Evolutionary conservation across 371 early-diverging fungal species (phyloP).

Genomic region (Chytridium lagenaria): DNA sequence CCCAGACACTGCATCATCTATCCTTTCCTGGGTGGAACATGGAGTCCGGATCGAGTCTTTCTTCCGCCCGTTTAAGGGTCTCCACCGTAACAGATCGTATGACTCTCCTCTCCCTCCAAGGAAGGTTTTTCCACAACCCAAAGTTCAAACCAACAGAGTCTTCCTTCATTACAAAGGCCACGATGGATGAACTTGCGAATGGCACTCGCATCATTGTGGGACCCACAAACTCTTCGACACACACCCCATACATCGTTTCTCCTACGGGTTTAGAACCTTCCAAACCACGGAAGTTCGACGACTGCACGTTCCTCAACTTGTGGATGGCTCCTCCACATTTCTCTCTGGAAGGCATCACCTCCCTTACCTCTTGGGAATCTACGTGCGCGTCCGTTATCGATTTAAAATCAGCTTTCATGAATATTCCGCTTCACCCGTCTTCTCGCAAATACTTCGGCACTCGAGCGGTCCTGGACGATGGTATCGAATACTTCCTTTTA

Average conservation of each 20-base stretch:
- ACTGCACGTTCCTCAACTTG: not conserved
- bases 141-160: not conserved
- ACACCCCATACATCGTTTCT: not conserved
- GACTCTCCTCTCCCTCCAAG: too few relatives aligned
- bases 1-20: not conserved
- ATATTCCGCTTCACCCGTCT: constrained; percentile 7
- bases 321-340: not conserved
- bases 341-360: not conserved
- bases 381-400: constrained; percentile 9
- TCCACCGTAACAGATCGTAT: not conserved
- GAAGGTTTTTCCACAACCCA: too few relatives aligned
- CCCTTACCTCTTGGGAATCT: constrained; percentile 6
- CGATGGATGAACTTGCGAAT: not conserved
- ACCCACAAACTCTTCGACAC: not conserved
- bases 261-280: constrained; percentile 4
- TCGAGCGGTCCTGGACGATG: not conserved
- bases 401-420: not conserved
- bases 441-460: constrained; percentile 1
- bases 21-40: not conserved
- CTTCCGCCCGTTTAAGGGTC: not conserved
- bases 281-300: constrained; percentile 14
- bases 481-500: not conserved
- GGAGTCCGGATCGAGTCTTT: not conserved
- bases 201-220: too few relatives aligned
- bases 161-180: not conserved